Percentiles rank a stretch among this genome's conserved stretches.
Conservation (phyloP, 2,329 filamentous ascomycete species). For the Xylariaceae sp. region DNA sequence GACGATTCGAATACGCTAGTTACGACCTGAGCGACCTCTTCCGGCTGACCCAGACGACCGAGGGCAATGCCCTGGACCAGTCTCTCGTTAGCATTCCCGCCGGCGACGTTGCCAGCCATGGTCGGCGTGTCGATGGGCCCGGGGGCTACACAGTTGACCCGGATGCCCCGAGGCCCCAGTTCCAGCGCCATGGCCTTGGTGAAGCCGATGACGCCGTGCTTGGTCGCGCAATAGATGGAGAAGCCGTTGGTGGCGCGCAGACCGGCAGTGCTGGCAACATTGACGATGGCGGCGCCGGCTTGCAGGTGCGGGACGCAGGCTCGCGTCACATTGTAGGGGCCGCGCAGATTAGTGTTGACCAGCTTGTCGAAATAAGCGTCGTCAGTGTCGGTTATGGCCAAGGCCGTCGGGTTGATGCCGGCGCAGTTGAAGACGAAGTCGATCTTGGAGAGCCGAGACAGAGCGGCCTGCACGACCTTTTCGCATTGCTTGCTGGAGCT, state of each 20-base stretch:
- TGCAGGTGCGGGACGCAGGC: conserved; percentile 29
- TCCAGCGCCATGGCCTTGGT: conserved; percentile 30
- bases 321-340: conserved; percentile 34
- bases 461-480: not conserved
- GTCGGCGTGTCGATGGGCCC: conserved; percentile 16
- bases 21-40: conserved; percentile 25
- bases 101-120: conserved; percentile 35
- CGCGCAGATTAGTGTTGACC: conserved; percentile 34
- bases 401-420: conserved; percentile 36
- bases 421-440: conserved; percentile 31
- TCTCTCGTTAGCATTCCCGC: conserved; percentile 28
- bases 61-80: conserved; percentile 11
- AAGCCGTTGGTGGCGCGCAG: conserved; percentile 14
- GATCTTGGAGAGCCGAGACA: conserved; percentile 14
- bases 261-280: conserved; percentile 25
- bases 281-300: conserved; percentile 24
- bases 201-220: conserved; percentile 31
- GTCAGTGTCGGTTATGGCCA: conserved; percentile 28
- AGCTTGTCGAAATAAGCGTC: conserved; percentile 39
- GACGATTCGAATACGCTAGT: conserved; percentile 25
- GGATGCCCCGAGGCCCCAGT: conserved; percentile 27
- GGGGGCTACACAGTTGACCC: conserved; percentile 23
- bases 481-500: not conserved
- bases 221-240: conserved; percentile 24
- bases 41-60: conserved; percentile 11